Evolutionary conservation across 169 alveolate genomes (phyloP).

Genomic region (Eimeria tenella): DNA sequence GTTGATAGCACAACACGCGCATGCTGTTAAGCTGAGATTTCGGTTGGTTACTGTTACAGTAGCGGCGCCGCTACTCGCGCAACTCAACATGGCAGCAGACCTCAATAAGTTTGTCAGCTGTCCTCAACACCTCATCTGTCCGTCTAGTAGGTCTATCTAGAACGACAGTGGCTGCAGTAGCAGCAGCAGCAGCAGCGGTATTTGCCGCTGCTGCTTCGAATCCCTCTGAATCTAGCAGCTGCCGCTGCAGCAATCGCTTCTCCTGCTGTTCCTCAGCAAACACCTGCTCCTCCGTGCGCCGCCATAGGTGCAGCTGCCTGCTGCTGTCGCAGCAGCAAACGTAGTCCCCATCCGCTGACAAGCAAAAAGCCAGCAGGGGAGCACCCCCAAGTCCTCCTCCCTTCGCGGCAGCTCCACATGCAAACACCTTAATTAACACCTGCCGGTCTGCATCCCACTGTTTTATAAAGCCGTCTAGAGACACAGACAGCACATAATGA

Average conservation of each 20-base stretch:
- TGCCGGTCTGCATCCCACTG: slow-evolving; percentile 91
- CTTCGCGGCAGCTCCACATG: slow-evolving; percentile 30
- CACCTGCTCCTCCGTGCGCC: slow-evolving; percentile 78
- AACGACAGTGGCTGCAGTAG: slow-evolving; percentile 35
- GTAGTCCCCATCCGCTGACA: slow-evolving; percentile 31
- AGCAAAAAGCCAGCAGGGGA: background rate
- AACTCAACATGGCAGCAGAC: background rate
- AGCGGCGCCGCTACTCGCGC: background rate
- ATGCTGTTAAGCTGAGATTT: background rate
- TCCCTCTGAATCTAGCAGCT: slow-evolving; percentile 69
- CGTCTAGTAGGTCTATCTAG: slow-evolving; percentile 37
- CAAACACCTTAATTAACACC: background rate
- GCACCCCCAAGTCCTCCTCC: background rate
- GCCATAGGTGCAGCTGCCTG: slow-evolving; percentile 73
- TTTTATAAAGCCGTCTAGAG: slow-evolving; percentile 90
- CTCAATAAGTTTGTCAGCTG: slow-evolving; percentile 80
- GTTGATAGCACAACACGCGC: background rate
- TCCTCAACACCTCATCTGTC: slow-evolving; percentile 71
- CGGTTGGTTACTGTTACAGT: background rate
- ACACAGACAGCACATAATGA: slow-evolving; percentile 87
- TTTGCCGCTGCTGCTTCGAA: slow-evolving; percentile 47
- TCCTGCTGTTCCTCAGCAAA: slow-evolving; percentile 80
- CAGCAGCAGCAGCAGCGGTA: slow-evolving; percentile 37
- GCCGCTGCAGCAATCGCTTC: slow-evolving; percentile 57
- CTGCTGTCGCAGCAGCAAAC: slow-evolving; percentile 50